phyloP scores from a whole-genome alignment of 352 stramenopile species.

The Phytophthora crassamura region DNA sequence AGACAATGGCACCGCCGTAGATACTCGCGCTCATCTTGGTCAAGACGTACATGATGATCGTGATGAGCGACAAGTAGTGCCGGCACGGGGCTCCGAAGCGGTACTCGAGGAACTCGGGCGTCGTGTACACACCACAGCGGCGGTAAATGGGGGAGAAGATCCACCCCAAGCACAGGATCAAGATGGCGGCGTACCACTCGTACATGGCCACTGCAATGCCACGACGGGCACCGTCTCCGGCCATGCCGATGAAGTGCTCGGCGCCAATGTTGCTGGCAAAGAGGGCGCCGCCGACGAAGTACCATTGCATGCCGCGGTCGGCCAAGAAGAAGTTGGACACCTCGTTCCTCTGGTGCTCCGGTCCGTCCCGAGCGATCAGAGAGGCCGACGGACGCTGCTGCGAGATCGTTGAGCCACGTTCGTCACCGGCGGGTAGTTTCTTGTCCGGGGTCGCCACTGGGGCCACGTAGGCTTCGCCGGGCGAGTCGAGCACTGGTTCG shows the following conservation, averaged over 20 bases:
- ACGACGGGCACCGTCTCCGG: constrained; percentile 59
- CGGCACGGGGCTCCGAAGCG: constrained; percentile 54
- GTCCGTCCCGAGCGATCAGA: constrained; percentile 40
- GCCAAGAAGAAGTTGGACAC: constrained; percentile 72
- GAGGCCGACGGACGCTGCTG: constrained; percentile 34
- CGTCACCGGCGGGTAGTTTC: constrained; percentile 37
- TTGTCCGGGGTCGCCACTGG: constrained; percentile 35
- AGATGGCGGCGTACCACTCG: constrained; percentile 65
- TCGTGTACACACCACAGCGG: constrained; percentile 61
- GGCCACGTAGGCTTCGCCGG: constrained; percentile 35
- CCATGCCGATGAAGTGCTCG: constrained; percentile 78
- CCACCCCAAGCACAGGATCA: constrained; percentile 65
- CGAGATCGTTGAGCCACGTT: constrained; percentile 34
- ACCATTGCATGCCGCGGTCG: constrained; percentile 74
- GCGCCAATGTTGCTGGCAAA: constrained; percentile 78
- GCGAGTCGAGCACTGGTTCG: constrained; percentile 20
- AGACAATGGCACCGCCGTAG: constrained; percentile 68
- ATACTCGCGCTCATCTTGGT: constrained; percentile 76
- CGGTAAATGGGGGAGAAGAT: constrained; percentile 75
- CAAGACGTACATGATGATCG: constrained; percentile 70
- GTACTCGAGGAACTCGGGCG: constrained; percentile 60
- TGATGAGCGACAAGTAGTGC: constrained; percentile 69
- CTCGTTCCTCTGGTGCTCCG: constrained; percentile 33
- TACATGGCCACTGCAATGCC: constrained; percentile 72
- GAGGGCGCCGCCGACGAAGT: constrained; percentile 61